Evolutionary conservation across 352 stramenopile genomes (phyloP), one percentile per base, ranked within the genome.

Genomic region (Phytophthora pisi): DNA sequence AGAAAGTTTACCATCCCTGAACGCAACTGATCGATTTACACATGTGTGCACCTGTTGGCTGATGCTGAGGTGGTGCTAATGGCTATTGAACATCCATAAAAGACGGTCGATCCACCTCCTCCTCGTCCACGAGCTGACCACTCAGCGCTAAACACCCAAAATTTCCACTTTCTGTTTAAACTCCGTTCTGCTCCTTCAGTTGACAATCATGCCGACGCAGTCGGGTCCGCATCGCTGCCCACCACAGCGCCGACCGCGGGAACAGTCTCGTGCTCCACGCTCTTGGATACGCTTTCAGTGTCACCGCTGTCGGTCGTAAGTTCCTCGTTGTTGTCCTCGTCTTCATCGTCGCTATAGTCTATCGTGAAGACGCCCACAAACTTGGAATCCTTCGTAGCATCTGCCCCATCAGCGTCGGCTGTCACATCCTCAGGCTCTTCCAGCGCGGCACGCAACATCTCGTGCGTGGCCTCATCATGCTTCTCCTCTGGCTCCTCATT

Each of bases 351-450:
- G 57, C 84, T 92, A 65, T 92, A 88, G 57, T 90, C 84, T 75
- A 92, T 92, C 50, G 84, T 92, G 58, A 92, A 92, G 52, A 92
- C 82, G 15, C 80, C 84, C 16, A 90, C 82, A 64, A 92, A 92
- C 24, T 86, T 80, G 23, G 63, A 30, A 26, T 78, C 72, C 18
- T 70, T 69, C 5, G 60, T 26, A 54, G 56, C 38, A 55, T 62
- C 69, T 15, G 54, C 30, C n/a, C 45, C 51, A 49, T 53, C 51
- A 50, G 24, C 61, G 13, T 15, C 54, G 36, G 20, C 45, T n/a
- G 69, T 54, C 34, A 61, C 55, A 31, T 64, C 61, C 38, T 81
- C 46, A 43, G 61, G 57, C 40, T 82, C 70, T 52, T 81, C 74
- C 0, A 81, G 67, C 30, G 74, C 74, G 34, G 72, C 67, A 31